Base-by-base conservation (phyloP, 192 early-diverging fungal genomes). In the Mortierella alpina region DNA sequence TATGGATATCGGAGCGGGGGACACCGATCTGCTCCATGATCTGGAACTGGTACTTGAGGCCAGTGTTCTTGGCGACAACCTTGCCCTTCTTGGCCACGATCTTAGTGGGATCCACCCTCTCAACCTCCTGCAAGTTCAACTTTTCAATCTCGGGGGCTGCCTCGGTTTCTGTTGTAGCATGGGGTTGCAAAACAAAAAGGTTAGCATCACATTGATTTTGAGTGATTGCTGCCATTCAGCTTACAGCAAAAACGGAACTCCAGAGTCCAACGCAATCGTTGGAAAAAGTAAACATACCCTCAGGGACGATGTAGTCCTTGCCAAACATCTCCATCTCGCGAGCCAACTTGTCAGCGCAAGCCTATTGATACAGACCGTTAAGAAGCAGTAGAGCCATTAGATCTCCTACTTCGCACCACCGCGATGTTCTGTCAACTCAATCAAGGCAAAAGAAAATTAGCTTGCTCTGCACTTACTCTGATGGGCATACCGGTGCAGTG, bases 401-500 rank as follows among this genome's bases (percentile, higher is more conserved):
- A 2, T 51, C 17, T 17, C 50, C 50, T 51, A 31, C 3, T 31
- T 31, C 31, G 3, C 31, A 31, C 1, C 31, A 31, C 31, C 31
- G 31, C 31, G 31, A 31, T 2, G 3, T 3, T 31, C 31, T 1
- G 31, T 31, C 31, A 31, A 31, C 31, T 2, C 1, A 31, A 3
- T 31, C 31, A 31, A 31, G 31, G 31, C 31, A 31, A 31, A 31
- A 31, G 31, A 3, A 31, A 31, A 31, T 31, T 3, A 31, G 31
- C 31, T 2, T 31, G 31, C 31, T 31, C 3, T 31, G 31, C 31
- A 31, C 75, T 75, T 67, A 95, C 93, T 88, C 95, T 97, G 87
- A 99, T 99, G 40, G 98, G 98, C 98, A 99, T 99, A 51, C 98
- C 98, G 10, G 98, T 98, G 58, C 92, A 94, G 73, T 99, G 98